Base-by-base conservation (phyloP, 768 basidiomycete species). In the Rhodocollybia butyracea region DNA sequence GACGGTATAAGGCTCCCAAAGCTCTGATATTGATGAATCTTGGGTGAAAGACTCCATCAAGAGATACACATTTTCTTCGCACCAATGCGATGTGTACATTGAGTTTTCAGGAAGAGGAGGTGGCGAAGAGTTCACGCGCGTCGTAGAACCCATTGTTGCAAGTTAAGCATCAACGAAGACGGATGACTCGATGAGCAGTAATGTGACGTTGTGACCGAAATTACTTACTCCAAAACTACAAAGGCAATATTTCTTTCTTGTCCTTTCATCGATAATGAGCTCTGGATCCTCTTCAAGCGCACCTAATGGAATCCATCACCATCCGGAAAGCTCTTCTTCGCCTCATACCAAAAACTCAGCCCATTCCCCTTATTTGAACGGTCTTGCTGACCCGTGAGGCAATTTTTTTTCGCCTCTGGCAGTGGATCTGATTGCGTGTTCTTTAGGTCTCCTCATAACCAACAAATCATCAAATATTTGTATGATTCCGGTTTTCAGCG, bases 401-500 rank as follows among this genome's bases (percentile, higher is more conserved):
- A 22, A 50, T 1, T 15, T 24, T 8, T 39, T 12, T 51, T 24
- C 15, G n/a, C 10, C 21, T 24, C 24, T 38, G 21, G 27, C 3
- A 22, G 27, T 39, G 26, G 8, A 32, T 22, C 3, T 34, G 12
- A n/a, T 31, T 77, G 76, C 60, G 65, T 75, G 59, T 76, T 79
- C 78, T 69, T 80, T 81, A 66, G 67, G 76, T 57, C 48, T 15
- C 21, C 13, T 6, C 89, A 91, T 71, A 85, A 91, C 56, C 84
- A 89, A 63, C 83, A 86, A 62, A 88, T 91, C 60, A 80, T 92
- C 60, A 81, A 82, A 67, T 87, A 92, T 68, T 69, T 92, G 60
- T 91, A 88, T 70, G 83, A 86, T 60, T 76, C 87, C 55, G 89
- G 89, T 34, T 92, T 92, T 68, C 86, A 89, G 66, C 85, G 84